Conservation (phyloP, 2,329 filamentous ascomycete species). For the Xylariaceae sp. region DNA sequence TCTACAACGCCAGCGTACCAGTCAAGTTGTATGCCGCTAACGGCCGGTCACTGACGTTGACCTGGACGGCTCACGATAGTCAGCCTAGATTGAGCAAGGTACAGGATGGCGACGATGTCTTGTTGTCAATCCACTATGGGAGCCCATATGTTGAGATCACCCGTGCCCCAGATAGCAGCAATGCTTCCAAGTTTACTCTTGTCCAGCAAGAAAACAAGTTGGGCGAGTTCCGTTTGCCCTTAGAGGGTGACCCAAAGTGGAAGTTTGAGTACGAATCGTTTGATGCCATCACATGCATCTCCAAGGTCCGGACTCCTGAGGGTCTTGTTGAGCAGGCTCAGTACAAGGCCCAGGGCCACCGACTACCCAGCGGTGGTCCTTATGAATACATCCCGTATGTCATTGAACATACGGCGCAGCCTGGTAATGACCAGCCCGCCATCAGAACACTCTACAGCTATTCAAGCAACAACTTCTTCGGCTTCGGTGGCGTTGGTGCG, state of each 20-base stretch:
- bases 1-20: too few species aligned
- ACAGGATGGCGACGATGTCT: too few species aligned
- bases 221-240: background rate
- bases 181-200: background rate
- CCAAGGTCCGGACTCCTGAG: background rate
- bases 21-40: too few species aligned
- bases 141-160: too few species aligned
- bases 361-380: background rate
- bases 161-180: background rate
- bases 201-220: background rate
- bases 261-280: background rate
- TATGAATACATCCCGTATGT: background rate
- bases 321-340: background rate
- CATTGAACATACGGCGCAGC: background rate
- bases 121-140: too few species aligned
- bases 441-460: background rate
- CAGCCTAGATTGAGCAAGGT: too few species aligned
- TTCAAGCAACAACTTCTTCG: background rate
- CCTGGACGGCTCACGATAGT: too few species aligned
- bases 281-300: background rate
- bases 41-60: too few species aligned
- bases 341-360: background rate
- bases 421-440: background rate
- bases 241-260: background rate
- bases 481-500: background rate